These are phyloP conservation scores for Nicotiana otophora DNA, from an alignment of 257 asterid genomes.

Conservation along the genomic window DNA sequence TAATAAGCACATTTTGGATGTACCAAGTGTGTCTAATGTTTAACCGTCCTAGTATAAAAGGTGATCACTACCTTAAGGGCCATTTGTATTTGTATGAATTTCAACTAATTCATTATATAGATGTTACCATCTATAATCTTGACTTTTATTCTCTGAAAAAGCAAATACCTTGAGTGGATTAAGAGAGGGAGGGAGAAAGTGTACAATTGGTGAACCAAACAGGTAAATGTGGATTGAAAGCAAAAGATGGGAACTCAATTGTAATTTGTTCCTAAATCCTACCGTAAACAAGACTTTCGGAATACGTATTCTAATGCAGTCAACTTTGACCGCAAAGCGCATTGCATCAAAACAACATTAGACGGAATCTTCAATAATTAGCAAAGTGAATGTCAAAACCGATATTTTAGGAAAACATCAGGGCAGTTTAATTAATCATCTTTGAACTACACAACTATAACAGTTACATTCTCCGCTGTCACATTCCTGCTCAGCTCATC, in stretches of 20 bases:
- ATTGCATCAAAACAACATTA: background rate
- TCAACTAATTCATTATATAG: too few relatives aligned
- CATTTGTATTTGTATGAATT: too few relatives aligned
- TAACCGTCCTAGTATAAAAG: too few relatives aligned
- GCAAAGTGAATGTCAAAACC: background rate
- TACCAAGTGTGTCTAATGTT: too few relatives aligned
- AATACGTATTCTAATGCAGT: background rate
- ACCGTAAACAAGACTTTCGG: background rate
- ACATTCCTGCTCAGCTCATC: background rate
- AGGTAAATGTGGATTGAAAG: background rate
- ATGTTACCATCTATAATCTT: background rate
- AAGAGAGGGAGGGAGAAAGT: background rate
- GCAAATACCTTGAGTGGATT: background rate
- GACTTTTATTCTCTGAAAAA: background rate
- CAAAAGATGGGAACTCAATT: background rate
- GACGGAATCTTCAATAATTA: conserved; percentile 6
- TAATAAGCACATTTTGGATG: too few relatives aligned
- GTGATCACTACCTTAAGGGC: too few relatives aligned
- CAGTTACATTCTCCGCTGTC: conserved; percentile 8
- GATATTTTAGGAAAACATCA: background rate
- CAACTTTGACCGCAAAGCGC: background rate
- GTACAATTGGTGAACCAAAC: background rate
- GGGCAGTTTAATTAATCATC: background rate
- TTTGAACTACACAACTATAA: background rate
- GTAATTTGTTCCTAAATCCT: background rate